These are phyloP conservation scores for Acanthamoeba castellanii DNA, from an alignment of 208 protist species.

Conservation along the genomic window DNA sequence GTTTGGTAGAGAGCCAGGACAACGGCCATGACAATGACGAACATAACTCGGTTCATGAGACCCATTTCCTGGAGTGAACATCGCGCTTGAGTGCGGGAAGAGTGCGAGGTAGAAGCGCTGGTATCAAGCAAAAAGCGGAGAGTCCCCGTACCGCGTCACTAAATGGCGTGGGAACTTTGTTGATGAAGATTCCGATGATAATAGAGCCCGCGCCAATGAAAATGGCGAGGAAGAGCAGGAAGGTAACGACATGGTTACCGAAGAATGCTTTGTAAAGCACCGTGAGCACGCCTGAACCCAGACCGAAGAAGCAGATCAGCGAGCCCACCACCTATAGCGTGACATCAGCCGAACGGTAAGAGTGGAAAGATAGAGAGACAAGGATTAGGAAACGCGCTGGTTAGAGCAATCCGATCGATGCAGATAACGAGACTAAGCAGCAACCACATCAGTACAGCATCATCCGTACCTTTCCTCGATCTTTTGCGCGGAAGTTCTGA, in stretches of 20 bases:
- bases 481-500: constrained; percentile 41
- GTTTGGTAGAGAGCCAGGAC: not conserved
- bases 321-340: constrained; percentile 45
- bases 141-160: not conserved
- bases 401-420: not conserved
- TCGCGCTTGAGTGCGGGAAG: not conserved
- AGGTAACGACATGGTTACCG: not conserved
- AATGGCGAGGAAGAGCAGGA: constrained; percentile 43
- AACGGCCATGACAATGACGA: not conserved
- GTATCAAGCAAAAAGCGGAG: not conserved
- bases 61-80: constrained; percentile 20
- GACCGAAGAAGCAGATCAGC: constrained; percentile 65
- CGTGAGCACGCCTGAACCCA: constrained; percentile 52
- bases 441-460: not conserved
- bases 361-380: too few relatives aligned
- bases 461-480: constrained; percentile 38
- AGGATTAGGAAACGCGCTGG: too few relatives aligned
- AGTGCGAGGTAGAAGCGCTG: not conserved
- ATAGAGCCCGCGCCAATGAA: constrained; percentile 18
- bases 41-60: constrained; percentile 13
- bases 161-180: constrained; percentile 9
- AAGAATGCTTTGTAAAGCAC: constrained; percentile 72
- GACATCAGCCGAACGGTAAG: not conserved
- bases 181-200: constrained; percentile 25
- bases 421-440: not conserved